Conservation (phyloP, 768 basidiomycete species). For the Tricholoma flavovirens region DNA sequence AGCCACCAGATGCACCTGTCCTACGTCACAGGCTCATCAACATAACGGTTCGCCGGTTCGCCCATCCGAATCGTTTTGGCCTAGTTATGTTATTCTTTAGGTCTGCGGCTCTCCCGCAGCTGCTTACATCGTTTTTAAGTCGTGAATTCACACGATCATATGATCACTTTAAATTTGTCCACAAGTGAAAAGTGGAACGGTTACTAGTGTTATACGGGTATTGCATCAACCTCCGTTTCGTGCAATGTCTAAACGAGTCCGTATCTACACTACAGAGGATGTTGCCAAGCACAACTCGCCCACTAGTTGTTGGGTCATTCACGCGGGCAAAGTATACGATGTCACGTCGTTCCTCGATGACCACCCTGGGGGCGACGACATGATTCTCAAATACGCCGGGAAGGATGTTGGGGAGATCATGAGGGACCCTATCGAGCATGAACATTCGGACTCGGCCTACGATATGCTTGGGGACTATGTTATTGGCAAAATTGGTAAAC, state of each 20-base stretch:
- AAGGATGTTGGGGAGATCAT: constrained; percentile 77
- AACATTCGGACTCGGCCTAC: constrained; percentile 88
- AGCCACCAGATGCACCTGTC: too few species aligned
- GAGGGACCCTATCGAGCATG: constrained; percentile 76
- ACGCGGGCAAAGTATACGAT: constrained; percentile 83
- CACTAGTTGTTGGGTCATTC: constrained; percentile 77
- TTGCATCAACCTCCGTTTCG: constrained; percentile 3
- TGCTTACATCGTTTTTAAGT: too few species aligned
- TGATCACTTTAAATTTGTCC: constrained; percentile 12
- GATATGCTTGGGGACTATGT: constrained; percentile 86
- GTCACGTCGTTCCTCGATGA: constrained; percentile 78
- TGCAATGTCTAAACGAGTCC: constrained; percentile 62
- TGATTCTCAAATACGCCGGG: constrained; percentile 78
- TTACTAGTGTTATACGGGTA: not conserved
- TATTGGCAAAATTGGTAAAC: constrained; percentile 76
- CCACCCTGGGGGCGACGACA: constrained; percentile 94
- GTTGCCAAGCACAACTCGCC: constrained; percentile 55
- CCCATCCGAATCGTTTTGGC: too few species aligned
- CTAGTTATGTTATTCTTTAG: too few species aligned
- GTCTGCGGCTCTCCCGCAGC: too few species aligned
- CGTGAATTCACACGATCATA: constrained; percentile 11
- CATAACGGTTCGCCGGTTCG: too few species aligned
- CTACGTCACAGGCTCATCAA: too few species aligned
- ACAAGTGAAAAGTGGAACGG: constrained; percentile 12
- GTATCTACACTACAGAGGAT: constrained; percentile 73